Conservation (phyloP, 2,329 filamentous ascomycete species). For the Orbilia brochopaga region DNA sequence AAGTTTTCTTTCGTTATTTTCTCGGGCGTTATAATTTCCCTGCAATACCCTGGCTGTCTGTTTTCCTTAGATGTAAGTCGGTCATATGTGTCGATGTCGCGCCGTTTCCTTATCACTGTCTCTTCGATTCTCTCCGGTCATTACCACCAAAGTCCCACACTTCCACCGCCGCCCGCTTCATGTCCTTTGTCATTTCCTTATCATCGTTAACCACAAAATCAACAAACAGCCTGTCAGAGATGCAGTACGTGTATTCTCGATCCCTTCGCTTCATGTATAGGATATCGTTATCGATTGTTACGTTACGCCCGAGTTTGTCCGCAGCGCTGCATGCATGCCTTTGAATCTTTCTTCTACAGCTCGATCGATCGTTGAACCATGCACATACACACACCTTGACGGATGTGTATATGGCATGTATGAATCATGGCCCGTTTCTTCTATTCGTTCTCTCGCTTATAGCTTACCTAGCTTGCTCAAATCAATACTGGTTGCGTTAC, state of each 20-base stretch:
- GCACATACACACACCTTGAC: neutral
- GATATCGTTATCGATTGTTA: neutral
- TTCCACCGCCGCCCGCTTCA: neutral
- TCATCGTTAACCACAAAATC: too few relatives aligned
- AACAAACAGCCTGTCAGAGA: too few relatives aligned
- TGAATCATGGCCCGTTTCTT: too few relatives aligned
- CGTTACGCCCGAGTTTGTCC: too few relatives aligned
- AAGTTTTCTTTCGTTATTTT: neutral
- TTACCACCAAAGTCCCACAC: neutral
- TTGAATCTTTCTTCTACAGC: too few relatives aligned
- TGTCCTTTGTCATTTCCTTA: too few relatives aligned
- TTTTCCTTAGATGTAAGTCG: neutral
- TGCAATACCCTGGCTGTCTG: neutral
- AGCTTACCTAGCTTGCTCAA: too few relatives aligned
- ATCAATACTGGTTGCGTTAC: too few relatives aligned
- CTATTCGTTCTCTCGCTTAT: too few relatives aligned
- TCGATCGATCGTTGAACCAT: neutral
- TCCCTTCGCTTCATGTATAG: conserved; percentile 4
- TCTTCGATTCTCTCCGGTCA: neutral
- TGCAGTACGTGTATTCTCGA: neutral
- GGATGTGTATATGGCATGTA: neutral
- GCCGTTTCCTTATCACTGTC: too few relatives aligned
- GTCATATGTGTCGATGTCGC: too few relatives aligned
- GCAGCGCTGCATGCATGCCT: too few relatives aligned
- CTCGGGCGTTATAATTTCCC: conserved; percentile 5